Evolutionary conservation across 345 rosid species (phyloP).

Genomic region (Brassica cretica): DNA sequence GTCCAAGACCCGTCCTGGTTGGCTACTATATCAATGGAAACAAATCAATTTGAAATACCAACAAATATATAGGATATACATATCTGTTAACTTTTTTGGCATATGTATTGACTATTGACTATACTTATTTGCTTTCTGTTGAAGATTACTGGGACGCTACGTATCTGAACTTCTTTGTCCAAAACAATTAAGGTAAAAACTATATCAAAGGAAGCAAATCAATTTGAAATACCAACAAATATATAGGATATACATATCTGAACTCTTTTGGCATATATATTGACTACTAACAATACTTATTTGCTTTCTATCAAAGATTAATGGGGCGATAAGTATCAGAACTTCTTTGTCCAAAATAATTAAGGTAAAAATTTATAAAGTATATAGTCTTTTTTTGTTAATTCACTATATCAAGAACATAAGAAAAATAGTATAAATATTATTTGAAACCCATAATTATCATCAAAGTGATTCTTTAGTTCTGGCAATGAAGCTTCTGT

Average conservation of each 20-base stretch:
- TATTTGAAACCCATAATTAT: background rate
- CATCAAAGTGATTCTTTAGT: background rate
- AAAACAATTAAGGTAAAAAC: background rate
- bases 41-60: background rate
- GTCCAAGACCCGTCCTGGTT: no score
- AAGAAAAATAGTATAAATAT: background rate
- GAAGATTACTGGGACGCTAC: background rate
- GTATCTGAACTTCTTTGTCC: no score
- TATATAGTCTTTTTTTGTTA: background rate
- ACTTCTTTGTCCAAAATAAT: background rate
- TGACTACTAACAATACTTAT: background rate
- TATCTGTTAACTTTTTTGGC: background rate
- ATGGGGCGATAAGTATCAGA: background rate
- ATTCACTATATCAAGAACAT: background rate
- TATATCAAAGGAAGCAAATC: background rate
- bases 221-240: background rate
- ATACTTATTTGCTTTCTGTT: background rate
- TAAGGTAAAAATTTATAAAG: background rate
- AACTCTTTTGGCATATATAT: background rate
- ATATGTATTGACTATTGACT: background rate
- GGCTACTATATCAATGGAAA: background rate
- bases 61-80: background rate
- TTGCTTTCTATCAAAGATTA: background rate
- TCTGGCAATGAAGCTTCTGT: slow-evolving; percentile 20
- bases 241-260: background rate